These are phyloP conservation scores for Parmelia sp. DNA, from an alignment of 495 filamentous ascomycete species.

Conservation along the genomic window DNA sequence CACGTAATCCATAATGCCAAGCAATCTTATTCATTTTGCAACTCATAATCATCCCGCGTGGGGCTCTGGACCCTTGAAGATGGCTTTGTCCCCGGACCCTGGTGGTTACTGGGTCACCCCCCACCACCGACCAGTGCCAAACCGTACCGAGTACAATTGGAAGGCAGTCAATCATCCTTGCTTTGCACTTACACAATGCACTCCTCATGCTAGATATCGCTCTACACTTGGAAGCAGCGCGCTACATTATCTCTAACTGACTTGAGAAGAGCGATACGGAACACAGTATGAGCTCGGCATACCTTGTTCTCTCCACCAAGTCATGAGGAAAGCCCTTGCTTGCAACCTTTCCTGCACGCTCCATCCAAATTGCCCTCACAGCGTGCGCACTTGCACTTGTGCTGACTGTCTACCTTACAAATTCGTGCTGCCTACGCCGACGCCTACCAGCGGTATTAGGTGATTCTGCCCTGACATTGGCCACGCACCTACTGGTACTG, in stretches of 20 bases:
- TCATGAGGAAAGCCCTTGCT: not conserved
- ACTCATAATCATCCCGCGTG: no score
- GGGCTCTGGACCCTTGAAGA: no score
- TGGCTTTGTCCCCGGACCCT: no score
- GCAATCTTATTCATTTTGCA: no score
- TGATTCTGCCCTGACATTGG: no score
- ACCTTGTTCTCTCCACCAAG: not conserved
- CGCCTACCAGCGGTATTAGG: no score
- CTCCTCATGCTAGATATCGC: not conserved
- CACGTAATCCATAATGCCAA: no score
- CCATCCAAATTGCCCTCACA: not conserved
- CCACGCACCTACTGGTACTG: not conserved
- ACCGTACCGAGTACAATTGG: no score
- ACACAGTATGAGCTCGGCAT: not conserved
- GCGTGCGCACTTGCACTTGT: not conserved
- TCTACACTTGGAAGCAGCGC: not conserved
- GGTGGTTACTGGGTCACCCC: no score
- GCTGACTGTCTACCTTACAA: not conserved
- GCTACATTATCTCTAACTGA: not conserved
- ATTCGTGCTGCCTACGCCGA: not conserved
- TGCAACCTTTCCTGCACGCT: not conserved
- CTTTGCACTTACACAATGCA: not conserved
- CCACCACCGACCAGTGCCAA: no score
- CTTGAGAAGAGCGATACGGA: not conserved
- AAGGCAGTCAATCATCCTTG: no score